Evolutionary conservation across 768 basidiomycete genomes (phyloP).

Genomic region (Hygrophoropsis aurantiaca): DNA sequence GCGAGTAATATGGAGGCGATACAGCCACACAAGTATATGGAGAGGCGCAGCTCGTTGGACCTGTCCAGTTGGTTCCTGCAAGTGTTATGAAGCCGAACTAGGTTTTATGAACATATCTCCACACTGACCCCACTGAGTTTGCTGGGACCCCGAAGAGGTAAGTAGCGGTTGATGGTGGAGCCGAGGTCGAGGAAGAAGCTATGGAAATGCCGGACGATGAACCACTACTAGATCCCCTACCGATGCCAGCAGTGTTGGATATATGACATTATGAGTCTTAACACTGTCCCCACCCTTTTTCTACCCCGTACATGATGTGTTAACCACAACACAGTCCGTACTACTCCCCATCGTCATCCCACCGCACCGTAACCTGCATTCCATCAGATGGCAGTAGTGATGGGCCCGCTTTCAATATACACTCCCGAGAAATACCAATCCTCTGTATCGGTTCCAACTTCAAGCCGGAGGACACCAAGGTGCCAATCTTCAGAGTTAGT

Average conservation of each 20-base stretch:
- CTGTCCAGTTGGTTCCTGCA: slow-evolving; percentile 43
- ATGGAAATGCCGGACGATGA: slow-evolving; percentile 13
- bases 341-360: slow-evolving; percentile 25
- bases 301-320: not conserved
- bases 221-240: slow-evolving; percentile 13
- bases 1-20: slow-evolving; percentile 51
- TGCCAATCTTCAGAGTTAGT: slow-evolving; percentile 65
- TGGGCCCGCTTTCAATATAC: slow-evolving; percentile 56
- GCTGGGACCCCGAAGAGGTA: slow-evolving; percentile 36
- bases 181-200: slow-evolving; percentile 22
- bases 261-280: not conserved
- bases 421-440: slow-evolving; percentile 63
- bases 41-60: slow-evolving; percentile 44
- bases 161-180: slow-evolving; percentile 28
- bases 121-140: slow-evolving; percentile 52
- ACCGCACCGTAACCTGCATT: no score
- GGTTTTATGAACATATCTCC: slow-evolving; percentile 36
- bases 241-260: slow-evolving; percentile 49
- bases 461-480: slow-evolving; percentile 58
- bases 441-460: slow-evolving; percentile 44
- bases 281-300: not conserved
- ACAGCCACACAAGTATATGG: slow-evolving; percentile 46
- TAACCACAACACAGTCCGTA: not conserved
- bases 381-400: slow-evolving; percentile 54
- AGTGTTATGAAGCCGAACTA: not conserved